phyloP scores from a whole-genome alignment of 2,329 filamentous ascomycete species.

The Aspergillus eucalypticola region DNA sequence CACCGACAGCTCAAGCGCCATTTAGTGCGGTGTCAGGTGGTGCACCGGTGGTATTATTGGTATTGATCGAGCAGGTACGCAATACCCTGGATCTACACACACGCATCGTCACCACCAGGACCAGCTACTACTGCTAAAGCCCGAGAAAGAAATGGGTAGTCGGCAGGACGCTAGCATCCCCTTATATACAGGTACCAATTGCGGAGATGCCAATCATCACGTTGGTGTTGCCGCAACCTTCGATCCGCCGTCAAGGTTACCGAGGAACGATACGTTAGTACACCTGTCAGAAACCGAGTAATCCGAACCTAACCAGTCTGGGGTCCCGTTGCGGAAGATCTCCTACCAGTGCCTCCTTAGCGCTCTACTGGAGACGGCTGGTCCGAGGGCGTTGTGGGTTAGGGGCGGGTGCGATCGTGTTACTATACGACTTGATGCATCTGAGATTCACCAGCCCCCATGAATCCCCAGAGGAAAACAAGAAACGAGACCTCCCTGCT shows the following conservation, averaged over 20 bases:
- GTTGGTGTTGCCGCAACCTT: not conserved
- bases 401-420: not conserved
- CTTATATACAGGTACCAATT: not conserved
- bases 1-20: not conserved
- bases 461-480: not conserved
- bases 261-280: not conserved
- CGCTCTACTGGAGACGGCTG: not conserved
- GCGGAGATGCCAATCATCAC: not conserved
- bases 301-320: not conserved
- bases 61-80: not conserved
- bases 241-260: not conserved
- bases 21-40: not conserved
- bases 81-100: not conserved
- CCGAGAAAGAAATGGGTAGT: not conserved
- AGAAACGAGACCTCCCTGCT: not conserved
- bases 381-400: not conserved
- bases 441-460: not conserved
- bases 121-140: not conserved
- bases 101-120: not conserved
- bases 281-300: not conserved
- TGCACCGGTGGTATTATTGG: not conserved
- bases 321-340: conserved; percentile 4
- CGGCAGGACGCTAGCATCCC: not conserved
- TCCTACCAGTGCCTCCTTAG: not conserved
- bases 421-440: not conserved